These are phyloP conservation scores for Morella rubra DNA, from an alignment of 306 rosid genomes.

Conservation along the genomic window DNA sequence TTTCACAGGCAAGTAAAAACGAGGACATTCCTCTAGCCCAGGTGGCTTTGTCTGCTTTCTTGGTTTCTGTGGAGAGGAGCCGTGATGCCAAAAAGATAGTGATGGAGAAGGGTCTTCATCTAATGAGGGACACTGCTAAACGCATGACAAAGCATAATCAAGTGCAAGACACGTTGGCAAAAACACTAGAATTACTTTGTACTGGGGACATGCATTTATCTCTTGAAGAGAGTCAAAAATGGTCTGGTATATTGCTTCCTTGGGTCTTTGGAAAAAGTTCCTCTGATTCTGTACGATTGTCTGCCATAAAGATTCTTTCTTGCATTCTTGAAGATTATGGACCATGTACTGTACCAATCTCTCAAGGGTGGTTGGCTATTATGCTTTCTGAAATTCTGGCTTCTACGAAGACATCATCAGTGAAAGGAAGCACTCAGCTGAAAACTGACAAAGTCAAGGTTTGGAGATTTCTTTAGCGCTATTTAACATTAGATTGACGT, in stretches of 20 bases:
- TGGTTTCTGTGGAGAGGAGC: constrained; percentile 81
- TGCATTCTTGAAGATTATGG: constrained; percentile 76
- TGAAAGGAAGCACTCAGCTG: constrained; percentile 58
- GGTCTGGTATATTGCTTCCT: constrained; percentile 84
- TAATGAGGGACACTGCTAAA: constrained; percentile 78
- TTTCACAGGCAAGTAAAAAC: constrained; percentile 75
- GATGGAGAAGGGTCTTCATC: constrained; percentile 86
- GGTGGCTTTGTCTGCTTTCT: constrained; percentile 79
- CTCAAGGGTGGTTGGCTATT: constrained; percentile 91
- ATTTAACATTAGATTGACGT: constrained; percentile 10
- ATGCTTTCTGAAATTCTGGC: constrained; percentile 61
- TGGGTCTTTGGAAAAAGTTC: constrained; percentile 79
- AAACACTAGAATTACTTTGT: constrained; percentile 72
- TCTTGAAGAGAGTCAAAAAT: constrained; percentile 82
- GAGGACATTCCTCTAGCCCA: constrained; percentile 79
- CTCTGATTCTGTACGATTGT: constrained; percentile 59
- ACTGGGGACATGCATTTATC: constrained; percentile 67
- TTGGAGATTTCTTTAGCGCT: constrained; percentile 18
- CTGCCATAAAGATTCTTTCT: constrained; percentile 77
- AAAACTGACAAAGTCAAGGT: constrained; percentile 82
- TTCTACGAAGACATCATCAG: constrained; percentile 54
- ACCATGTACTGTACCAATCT: constrained; percentile 64
- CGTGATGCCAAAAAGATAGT: constrained; percentile 58
- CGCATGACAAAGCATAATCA: constrained; percentile 60
- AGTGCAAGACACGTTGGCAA: constrained; percentile 81